Percentiles rank a stretch among this genome's conserved stretches.
Evolutionary conservation across 106 monocot genomes (phyloP).

Genomic region (Dioscorea dumetorum): DNA sequence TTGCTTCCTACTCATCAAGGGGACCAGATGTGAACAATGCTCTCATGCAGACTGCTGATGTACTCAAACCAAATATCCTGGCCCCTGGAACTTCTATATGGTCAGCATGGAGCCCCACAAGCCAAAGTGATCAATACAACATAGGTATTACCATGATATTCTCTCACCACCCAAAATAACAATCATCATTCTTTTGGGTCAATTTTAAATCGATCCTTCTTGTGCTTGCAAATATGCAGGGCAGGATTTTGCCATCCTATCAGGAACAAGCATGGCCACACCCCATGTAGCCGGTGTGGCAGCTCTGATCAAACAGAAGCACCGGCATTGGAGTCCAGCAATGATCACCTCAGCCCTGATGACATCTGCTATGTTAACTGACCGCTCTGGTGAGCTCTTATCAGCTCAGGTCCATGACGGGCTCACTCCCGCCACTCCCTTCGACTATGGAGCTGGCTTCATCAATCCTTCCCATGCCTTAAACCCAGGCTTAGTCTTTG

Average conservation of each 20-base stretch:
- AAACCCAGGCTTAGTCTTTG: conserved; percentile 64
- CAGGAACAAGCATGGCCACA: conserved; percentile 83
- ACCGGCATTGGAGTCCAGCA: conserved; percentile 62
- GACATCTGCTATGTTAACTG: conserved; percentile 41
- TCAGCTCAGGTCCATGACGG: conserved; percentile 14
- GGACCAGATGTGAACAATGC: conserved; percentile 69
- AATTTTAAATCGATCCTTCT: too few species aligned
- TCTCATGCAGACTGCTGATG: conserved; percentile 52
- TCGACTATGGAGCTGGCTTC: conserved; percentile 58
- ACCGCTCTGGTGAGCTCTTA: conserved; percentile 18
- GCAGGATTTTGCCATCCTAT: conserved; percentile 44
- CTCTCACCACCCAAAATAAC: not conserved
- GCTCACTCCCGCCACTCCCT: conserved; percentile 37
- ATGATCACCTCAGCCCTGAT: conserved; percentile 62
- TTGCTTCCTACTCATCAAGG: conserved; percentile 60
- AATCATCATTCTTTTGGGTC: too few species aligned
- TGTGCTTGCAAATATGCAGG: conserved; percentile 14
- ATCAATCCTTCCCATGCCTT: conserved; percentile 50
- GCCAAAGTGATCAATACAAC: conserved; percentile 23
- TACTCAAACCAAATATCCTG: conserved; percentile 69
- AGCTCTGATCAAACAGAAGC: conserved; percentile 63
- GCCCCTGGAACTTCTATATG: conserved; percentile 67
- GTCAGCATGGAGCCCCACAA: conserved; percentile 71
- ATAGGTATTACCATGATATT: conserved; percentile 17
- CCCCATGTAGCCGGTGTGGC: conserved; percentile 73